Conservation (phyloP, 2,329 filamentous ascomycete genomes). For the Plectosphaerella cucumerina region DNA sequence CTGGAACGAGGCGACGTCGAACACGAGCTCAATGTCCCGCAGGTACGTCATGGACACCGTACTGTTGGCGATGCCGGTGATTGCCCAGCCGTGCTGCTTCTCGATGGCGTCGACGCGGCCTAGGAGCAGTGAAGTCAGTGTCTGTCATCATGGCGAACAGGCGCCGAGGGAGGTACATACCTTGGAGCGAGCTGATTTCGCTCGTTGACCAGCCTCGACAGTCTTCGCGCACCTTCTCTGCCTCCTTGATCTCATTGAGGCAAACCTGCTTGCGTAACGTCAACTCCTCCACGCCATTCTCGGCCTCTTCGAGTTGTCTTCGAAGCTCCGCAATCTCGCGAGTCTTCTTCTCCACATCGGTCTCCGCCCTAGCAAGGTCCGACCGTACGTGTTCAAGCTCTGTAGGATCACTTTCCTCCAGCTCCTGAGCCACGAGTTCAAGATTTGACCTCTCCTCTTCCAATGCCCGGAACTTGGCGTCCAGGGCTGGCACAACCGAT, state of each 20-base stretch:
- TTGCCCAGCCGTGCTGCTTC: slow-evolving; percentile 64
- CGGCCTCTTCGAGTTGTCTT: slow-evolving; percentile 62
- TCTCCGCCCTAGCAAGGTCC: slow-evolving; percentile 59
- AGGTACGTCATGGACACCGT: slow-evolving; percentile 70
- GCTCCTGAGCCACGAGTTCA: slow-evolving; percentile 66
- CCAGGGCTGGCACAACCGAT: slow-evolving; percentile 60
- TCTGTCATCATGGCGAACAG: neutral
- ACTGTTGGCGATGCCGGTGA: slow-evolving; percentile 58
- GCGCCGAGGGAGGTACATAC: slow-evolving; percentile 34
- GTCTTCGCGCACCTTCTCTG: slow-evolving; percentile 80
- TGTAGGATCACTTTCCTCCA: slow-evolving; percentile 75
- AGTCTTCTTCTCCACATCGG: slow-evolving; percentile 67
- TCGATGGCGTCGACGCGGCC: slow-evolving; percentile 64
- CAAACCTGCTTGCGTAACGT: slow-evolving; percentile 65
- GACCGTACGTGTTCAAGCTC: slow-evolving; percentile 72
- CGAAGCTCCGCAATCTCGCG: slow-evolving; percentile 63
- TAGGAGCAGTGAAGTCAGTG: slow-evolving; percentile 36
- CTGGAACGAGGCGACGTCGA: slow-evolving; percentile 62
- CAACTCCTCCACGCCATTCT: slow-evolving; percentile 57
- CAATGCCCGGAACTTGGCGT: slow-evolving; percentile 57
- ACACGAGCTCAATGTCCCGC: slow-evolving; percentile 68
- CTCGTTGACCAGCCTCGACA: slow-evolving; percentile 83
- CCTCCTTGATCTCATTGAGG: slow-evolving; percentile 71
- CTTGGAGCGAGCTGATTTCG: slow-evolving; percentile 77
- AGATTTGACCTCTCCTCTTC: slow-evolving; percentile 62